phyloP scores from a whole-genome alignment of 148 eudicot genomes.

The Heliamphora exappendiculata region DNA sequence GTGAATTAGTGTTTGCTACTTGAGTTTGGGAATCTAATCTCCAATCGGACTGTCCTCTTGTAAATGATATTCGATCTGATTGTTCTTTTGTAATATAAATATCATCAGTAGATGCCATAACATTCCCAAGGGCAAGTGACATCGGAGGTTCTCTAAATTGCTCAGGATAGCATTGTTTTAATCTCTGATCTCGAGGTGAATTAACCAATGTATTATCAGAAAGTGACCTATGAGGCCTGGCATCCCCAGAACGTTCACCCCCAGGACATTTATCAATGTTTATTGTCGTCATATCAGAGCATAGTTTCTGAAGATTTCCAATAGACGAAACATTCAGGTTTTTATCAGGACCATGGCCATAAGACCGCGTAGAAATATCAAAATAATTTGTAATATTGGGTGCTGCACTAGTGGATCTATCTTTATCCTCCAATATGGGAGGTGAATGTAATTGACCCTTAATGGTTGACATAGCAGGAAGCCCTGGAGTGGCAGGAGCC shows the following conservation, averaged over 20 bases:
- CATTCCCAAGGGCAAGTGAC: slow-evolving; percentile 20
- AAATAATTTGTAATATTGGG: slow-evolving; percentile 15
- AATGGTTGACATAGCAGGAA: slow-evolving; percentile 19
- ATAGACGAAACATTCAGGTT: slow-evolving; percentile 20
- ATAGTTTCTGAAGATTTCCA: slow-evolving; percentile 25
- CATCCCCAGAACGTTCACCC: slow-evolving; percentile 23
- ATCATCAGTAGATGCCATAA: slow-evolving; percentile 22
- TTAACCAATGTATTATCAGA: slow-evolving; percentile 19
- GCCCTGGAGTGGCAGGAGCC: slow-evolving; percentile 19
- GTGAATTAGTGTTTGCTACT: slow-evolving; percentile 16
- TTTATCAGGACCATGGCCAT: slow-evolving; percentile 21
- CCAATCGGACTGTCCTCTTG: slow-evolving; percentile 25
- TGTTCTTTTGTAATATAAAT: slow-evolving; percentile 14
- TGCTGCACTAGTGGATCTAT: slow-evolving; percentile 6
- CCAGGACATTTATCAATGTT: slow-evolving; percentile 22
- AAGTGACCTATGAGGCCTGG: slow-evolving; percentile 23
- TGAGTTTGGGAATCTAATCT: slow-evolving; percentile 24
- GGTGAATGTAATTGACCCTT: slow-evolving; percentile 22
- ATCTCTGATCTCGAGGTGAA: slow-evolving; percentile 20
- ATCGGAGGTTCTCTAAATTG: slow-evolving; percentile 28
- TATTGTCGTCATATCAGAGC: slow-evolving; percentile 36
- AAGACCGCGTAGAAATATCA: slow-evolving; percentile 20
- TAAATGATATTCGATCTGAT: slow-evolving; percentile 25
- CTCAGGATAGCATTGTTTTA: slow-evolving; percentile 24
- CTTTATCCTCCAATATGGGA: slow-evolving; percentile 19